Base-by-base conservation (phyloP, 345 rosid species). In the Aurinia saxatilis region DNA sequence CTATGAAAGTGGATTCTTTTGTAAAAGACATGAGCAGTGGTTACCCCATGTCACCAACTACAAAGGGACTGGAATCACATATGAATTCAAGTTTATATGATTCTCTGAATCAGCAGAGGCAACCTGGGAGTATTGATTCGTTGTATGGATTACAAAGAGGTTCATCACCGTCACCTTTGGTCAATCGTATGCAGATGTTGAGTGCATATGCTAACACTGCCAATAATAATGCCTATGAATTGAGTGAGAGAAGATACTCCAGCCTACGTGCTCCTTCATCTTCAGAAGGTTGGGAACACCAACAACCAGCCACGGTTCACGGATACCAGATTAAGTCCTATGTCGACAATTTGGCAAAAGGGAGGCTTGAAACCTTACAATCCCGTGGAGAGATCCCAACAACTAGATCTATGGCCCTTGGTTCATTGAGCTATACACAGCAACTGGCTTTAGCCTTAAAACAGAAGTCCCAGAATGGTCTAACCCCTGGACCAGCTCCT, bases 281-380 rank as follows among this genome's bases (percentile, higher is more conserved):
- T 62, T 71, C 88, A 45, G 87, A 83, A 59, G 70, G 75, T 47
- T 52, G 81, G 82, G 84, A 70, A 54, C 63, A 78, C 64, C 73
- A 73, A 59, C 99, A 80, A 75, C 96, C 95, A 68, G 87, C 86
- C 33, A 85, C 96, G 0, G 74, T 90, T 8, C 96, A 83, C 54
- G 91, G 95, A 46, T 82, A 73, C 77, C 93, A 83, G 78, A 52
- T 88, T 16, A 79, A 82, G 46, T 83, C 96, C 5, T 74, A 71
- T 55, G 73, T 80, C 25, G 78, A 70, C 70, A 78, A 44, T 59
- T 75, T 82, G 61, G 84, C 84, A 1, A 84, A 76, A 60, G 88
- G 77, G 74, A 74, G 68, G 71, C 74, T 80, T 31, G 78, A 60
- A 70, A 35, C 63, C 72, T 60, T 79, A 65, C 80, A 77, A 67